phyloP scores from a whole-genome alignment of 768 basidiomycete species.

The Suillus discolor region DNA sequence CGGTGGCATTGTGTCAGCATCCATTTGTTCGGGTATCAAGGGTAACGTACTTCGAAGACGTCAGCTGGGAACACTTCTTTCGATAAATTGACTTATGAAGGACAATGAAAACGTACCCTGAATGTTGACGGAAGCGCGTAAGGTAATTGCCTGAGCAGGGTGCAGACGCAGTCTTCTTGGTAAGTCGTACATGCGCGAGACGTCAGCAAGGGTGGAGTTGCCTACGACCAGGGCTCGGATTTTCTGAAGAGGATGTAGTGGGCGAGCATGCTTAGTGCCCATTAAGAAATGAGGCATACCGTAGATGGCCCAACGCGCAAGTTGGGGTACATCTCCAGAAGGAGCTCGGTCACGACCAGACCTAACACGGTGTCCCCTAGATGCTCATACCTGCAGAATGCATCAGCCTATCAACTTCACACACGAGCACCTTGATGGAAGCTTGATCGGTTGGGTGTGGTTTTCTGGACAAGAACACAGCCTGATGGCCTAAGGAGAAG shows the following conservation, averaged over 20 bases:
- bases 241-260: slow-evolving; percentile 53
- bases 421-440: background rate
- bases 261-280: background rate
- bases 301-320: slow-evolving; percentile 79
- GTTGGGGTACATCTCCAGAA: slow-evolving; percentile 65
- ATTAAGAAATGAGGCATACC: slow-evolving; percentile 38
- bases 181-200: slow-evolving; percentile 67
- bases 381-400: slow-evolving; percentile 61
- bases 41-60: slow-evolving; percentile 64
- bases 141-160: slow-evolving; percentile 70
- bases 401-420: background rate
- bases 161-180: slow-evolving; percentile 65
- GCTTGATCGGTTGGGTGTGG: background rate
- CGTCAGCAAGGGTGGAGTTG: slow-evolving; percentile 70
- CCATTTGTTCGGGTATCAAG: slow-evolving; percentile 9
- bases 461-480: background rate
- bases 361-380: slow-evolving; percentile 76
- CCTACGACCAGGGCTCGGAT: slow-evolving; percentile 75
- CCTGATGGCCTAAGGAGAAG: background rate
- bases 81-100: background rate
- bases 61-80: slow-evolving; percentile 51
- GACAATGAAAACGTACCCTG: slow-evolving; percentile 53
- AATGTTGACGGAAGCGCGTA: slow-evolving; percentile 67
- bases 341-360: slow-evolving; percentile 63
- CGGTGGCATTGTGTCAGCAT: background rate